Percentiles rank a stretch among this genome's conserved stretches.
Conservation (phyloP, 768 basidiomycete species). For the Ramaria rubella region DNA sequence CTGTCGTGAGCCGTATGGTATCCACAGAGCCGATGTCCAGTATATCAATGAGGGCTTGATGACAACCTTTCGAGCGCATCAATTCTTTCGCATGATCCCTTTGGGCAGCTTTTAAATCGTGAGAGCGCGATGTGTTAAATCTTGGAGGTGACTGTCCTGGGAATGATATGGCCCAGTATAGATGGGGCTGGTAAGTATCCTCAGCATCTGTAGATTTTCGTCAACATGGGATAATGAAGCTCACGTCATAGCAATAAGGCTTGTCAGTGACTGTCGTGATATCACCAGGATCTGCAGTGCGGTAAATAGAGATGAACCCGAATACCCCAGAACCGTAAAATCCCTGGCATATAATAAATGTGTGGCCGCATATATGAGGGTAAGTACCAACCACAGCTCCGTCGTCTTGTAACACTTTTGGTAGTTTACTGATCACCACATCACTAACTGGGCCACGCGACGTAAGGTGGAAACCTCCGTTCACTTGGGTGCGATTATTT, state of each 20-base stretch:
- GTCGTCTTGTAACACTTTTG: conserved; percentile 8
- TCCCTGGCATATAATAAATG: not conserved
- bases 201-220: not conserved
- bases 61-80: conserved; percentile 9
- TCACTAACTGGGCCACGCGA: conserved; percentile 6
- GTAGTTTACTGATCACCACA: not conserved
- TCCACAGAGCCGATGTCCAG: conserved; percentile 8
- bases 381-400: conserved; percentile 3
- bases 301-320: conserved; percentile 10
- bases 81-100: conserved; percentile 4
- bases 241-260: conserved; percentile 10
- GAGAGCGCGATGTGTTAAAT: not conserved
- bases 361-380: not conserved
- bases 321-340: conserved; percentile 8
- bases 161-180: conserved; percentile 9
- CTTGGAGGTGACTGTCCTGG: conserved; percentile 5
- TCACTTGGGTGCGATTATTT: conserved; percentile 7
- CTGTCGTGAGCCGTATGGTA: conserved; percentile 7
- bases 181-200: conserved; percentile 4
- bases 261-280: not conserved
- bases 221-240: not conserved
- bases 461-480: conserved; percentile 9
- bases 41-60: conserved; percentile 4
- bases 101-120: conserved; percentile 5
- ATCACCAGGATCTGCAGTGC: conserved; percentile 7